Conservation (phyloP, 2,329 filamentous ascomycete genomes). For the Furcasterigmium sp. region DNA sequence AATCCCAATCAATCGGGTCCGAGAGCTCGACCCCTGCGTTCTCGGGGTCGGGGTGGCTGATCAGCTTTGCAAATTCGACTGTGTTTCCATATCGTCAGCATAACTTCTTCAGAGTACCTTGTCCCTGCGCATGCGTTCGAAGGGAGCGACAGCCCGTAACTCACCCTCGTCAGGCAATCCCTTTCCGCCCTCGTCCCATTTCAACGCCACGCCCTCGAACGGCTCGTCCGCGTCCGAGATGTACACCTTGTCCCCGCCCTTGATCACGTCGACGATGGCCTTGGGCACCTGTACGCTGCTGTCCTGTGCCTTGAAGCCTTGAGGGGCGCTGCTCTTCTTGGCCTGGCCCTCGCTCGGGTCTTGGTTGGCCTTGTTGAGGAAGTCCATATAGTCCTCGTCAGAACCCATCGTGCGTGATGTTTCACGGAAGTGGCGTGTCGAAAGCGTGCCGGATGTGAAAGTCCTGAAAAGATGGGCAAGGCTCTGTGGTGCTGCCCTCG, state of each 20-base stretch:
- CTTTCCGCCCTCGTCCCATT: conserved; percentile 46
- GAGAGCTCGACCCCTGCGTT: conserved; percentile 59
- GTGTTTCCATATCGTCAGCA: background rate
- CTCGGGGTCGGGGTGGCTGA: conserved; percentile 50
- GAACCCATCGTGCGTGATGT: conserved; percentile 54
- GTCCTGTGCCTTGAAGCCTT: conserved; percentile 47
- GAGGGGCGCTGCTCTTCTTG: conserved; percentile 17
- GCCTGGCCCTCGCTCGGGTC: conserved; percentile 60
- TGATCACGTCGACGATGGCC: conserved; percentile 42
- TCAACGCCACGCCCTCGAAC: conserved; percentile 71
- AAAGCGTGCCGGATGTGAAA: too few species aligned
- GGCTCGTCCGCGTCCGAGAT: conserved; percentile 80
- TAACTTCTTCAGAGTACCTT: background rate
- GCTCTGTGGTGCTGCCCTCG: too few species aligned
- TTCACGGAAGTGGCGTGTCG: background rate
- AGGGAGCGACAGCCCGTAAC: conserved; percentile 16
- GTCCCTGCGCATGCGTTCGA: background rate
- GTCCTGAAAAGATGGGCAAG: too few species aligned
- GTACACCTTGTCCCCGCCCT: conserved; percentile 58
- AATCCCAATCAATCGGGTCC: conserved; percentile 68
- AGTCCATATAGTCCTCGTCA: conserved; percentile 78
- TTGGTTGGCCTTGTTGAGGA: conserved; percentile 82
- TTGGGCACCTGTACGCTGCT: conserved; percentile 55
- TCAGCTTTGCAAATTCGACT: conserved; percentile 60
- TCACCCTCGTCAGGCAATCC: conserved; percentile 58